These are phyloP conservation scores for Penicillium egyptiacum DNA, from an alignment of 495 filamentous ascomycete genomes.

Conservation along the genomic window DNA sequence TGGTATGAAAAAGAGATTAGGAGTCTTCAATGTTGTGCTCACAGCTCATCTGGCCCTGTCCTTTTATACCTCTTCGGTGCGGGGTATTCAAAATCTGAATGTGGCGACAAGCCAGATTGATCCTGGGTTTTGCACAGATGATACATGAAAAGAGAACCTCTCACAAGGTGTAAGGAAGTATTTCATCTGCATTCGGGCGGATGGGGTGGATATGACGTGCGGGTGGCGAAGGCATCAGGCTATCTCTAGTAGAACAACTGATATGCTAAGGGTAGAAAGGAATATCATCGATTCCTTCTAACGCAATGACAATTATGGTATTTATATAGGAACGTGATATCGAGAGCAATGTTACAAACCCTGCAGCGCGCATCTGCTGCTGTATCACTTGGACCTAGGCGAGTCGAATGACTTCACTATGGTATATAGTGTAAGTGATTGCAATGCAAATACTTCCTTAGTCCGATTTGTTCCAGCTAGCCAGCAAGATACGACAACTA, in stretches of 20 bases:
- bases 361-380: neutral
- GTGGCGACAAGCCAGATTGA: neutral
- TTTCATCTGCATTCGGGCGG: neutral
- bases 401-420: neutral
- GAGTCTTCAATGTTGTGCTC: neutral
- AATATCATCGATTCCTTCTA: neutral
- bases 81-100: neutral
- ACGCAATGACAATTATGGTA: neutral
- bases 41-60: neutral
- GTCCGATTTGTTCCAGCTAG: neutral
- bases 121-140: neutral
- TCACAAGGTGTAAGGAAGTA: neutral
- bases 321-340: neutral
- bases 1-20: neutral
- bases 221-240: slow-evolving; percentile 11
- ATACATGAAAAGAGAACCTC: neutral
- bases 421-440: neutral
- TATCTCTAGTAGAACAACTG: neutral
- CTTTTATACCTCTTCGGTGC: slow-evolving; percentile 7
- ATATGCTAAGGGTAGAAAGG: neutral
- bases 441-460: neutral
- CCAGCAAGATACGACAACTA: neutral
- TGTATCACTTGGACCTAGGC: neutral
- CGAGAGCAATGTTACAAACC: neutral
- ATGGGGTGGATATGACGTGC: slow-evolving; percentile 10